Evolutionary conservation across 495 filamentous ascomycete species (phyloP), one percentile per base, ranked within the genome.

Genomic region (Opeltia flavorubescens): DNA sequence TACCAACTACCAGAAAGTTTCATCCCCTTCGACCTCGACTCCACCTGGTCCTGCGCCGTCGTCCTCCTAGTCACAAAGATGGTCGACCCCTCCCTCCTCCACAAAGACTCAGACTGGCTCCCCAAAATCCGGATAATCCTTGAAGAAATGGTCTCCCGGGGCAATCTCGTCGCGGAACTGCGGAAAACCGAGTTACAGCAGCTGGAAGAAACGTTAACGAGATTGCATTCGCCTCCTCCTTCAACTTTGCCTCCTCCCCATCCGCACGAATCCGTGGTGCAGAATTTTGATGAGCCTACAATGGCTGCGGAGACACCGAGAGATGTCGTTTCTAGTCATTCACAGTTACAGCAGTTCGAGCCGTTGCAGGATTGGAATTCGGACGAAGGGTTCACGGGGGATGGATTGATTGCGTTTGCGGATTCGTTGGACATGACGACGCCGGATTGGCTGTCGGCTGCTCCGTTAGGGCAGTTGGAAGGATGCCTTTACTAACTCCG

Each of bases 11-110:
- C 41, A 69, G 66, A 69, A 55, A 67, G 60, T 3, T 69, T 69
- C 46, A 62, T 69, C 24, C 60, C 65, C 7, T 69, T 69, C 36
- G 65, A 69, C 49, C 61, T 66, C 23, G 66, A 69, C 43, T 61
- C 65, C 28, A 54, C 62, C 11, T 69, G 63, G 33, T 58, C 63
- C 18, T 66, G 64, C 30, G 59, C 59, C 4, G 54, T 66, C 1
- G 59, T 65, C 42, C 62, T 68, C 11, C 52, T 64, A 9, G 53
- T 66, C 15, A 56, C 56, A 2, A 56, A 58, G 8, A 58, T 61
- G 21, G 62, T 65, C 33, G 63, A 68, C 39, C 44, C 49, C 3
- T 45, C 50, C 8, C 53, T 63, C 0, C 39, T 63, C 20, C 52
- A 57, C 45, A 53, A 55, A 28, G 53, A 54, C 18, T 57, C 51